Evolutionary conservation across 2,329 filamentous ascomycete species (phyloP).

Genomic region (Botrytis fragariae): DNA sequence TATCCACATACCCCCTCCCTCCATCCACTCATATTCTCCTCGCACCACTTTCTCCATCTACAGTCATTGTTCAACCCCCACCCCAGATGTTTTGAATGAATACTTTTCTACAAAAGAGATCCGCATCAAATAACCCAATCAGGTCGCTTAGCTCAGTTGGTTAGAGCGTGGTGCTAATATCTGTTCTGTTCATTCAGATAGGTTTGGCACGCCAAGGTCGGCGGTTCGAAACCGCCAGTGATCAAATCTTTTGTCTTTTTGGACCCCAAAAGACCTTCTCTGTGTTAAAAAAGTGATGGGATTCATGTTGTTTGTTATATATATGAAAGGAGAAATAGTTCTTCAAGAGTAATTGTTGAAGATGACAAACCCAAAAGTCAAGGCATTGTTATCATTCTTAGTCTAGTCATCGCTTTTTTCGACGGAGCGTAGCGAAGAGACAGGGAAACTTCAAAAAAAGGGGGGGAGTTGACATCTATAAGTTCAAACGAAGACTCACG

Average conservation of each 20-base stretch:
- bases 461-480: neutral
- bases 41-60: neutral
- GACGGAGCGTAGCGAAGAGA: neutral
- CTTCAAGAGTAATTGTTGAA: neutral
- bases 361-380: neutral
- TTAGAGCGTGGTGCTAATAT: slow-evolving; percentile 13
- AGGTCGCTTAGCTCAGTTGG: slow-evolving; percentile 10
- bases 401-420: neutral
- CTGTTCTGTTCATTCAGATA: neutral
- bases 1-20: neutral
- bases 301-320: too few relatives aligned
- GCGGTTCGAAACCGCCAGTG: neutral
- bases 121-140: neutral
- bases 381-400: neutral
- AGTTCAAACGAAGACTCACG: neutral
- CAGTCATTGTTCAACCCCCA: neutral
- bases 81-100: accelerated
- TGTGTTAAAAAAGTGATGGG: too few relatives aligned
- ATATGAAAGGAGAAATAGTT: neutral
- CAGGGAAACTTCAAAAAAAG: too few relatives aligned
- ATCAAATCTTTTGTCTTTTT: neutral
- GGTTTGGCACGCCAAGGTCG: slow-evolving; percentile 3
- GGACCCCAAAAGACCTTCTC: too few relatives aligned
- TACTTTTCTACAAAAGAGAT: accelerated
- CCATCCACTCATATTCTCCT: too few relatives aligned